These are phyloP conservation scores for Drechslerella stenobrocha DNA, from an alignment of 2,329 filamentous ascomycete species.

Conservation along the genomic window DNA sequence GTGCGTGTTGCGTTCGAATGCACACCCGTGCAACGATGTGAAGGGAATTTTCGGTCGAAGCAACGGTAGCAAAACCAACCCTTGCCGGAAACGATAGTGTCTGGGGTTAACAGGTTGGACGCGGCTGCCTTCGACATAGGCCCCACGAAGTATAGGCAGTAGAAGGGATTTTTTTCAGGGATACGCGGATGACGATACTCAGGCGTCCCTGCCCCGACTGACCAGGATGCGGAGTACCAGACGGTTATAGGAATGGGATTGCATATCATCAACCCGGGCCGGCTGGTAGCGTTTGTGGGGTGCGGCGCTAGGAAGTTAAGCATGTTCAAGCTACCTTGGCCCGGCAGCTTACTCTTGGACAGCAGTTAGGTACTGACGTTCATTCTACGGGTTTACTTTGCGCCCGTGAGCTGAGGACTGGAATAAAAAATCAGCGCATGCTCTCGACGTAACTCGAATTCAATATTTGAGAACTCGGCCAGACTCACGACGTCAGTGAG, in stretches of 20 bases:
- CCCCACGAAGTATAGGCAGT: slow-evolving; percentile 21
- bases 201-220: slow-evolving; percentile 4
- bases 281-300: slow-evolving; percentile 23
- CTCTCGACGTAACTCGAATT: no score
- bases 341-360: background rate
- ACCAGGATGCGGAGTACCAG: slow-evolving; percentile 7
- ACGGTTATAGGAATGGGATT: slow-evolving; percentile 27
- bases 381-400: background rate
- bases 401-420: background rate
- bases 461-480: no score
- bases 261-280: slow-evolving; percentile 36
- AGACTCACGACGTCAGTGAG: no score
- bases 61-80: background rate
- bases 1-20: slow-evolving; percentile 24
- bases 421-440: no score
- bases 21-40: slow-evolving; percentile 35
- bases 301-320: slow-evolving; percentile 8
- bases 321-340: background rate
- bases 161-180: slow-evolving; percentile 18
- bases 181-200: slow-evolving; percentile 32
- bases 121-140: slow-evolving; percentile 39
- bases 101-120: background rate
- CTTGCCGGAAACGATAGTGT: slow-evolving; percentile 4
- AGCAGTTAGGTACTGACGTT: background rate
- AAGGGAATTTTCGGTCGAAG: slow-evolving; percentile 45